A percentile compares a stretch with the other conserved stretches of the same genome.
These are phyloP conservation scores for Naegleria fowleri DNA, from an alignment of 208 protist genomes.

Conservation along the genomic window DNA sequence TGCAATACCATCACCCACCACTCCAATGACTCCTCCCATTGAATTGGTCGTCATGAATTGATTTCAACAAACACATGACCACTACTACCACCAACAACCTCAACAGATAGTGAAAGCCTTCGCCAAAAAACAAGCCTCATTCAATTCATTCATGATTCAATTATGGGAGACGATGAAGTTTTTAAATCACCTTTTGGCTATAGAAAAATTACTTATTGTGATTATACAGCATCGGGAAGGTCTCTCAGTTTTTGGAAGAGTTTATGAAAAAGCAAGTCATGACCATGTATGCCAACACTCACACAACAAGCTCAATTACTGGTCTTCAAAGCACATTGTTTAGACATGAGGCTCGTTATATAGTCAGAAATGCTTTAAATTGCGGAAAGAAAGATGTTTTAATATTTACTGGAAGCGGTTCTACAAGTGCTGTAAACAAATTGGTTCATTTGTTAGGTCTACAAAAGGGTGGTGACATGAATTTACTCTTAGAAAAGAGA, in stretches of 20 bases:
- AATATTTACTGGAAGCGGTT: constrained; percentile 52
- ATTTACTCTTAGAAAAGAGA: neutral
- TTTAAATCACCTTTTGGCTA: constrained; percentile 9
- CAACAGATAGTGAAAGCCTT: neutral
- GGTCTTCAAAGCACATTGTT: constrained; percentile 9
- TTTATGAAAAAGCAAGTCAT: neutral
- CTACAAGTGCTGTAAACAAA: constrained; percentile 18
- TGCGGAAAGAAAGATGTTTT: constrained; percentile 42
- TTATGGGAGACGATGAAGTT: constrained; percentile 13
- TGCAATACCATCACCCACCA: no score
- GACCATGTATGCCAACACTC: constrained; percentile 25
- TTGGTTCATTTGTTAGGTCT: neutral
- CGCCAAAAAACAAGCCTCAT: neutral
- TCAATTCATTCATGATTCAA: neutral
- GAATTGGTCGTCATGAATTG: no score
- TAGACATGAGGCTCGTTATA: neutral
- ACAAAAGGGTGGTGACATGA: neutral
- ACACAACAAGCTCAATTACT: constrained; percentile 21
- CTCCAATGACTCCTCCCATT: no score
- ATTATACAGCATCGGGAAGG: constrained; percentile 14
- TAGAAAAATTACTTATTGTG: constrained; percentile 26
- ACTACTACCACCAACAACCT: no score
- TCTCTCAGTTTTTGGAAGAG: constrained; percentile 15
- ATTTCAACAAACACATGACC: no score
- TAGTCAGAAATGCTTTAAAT: neutral